Evolutionary conservation across 306 rosid species (phyloP).

Genomic region (Medicago lupulina): DNA sequence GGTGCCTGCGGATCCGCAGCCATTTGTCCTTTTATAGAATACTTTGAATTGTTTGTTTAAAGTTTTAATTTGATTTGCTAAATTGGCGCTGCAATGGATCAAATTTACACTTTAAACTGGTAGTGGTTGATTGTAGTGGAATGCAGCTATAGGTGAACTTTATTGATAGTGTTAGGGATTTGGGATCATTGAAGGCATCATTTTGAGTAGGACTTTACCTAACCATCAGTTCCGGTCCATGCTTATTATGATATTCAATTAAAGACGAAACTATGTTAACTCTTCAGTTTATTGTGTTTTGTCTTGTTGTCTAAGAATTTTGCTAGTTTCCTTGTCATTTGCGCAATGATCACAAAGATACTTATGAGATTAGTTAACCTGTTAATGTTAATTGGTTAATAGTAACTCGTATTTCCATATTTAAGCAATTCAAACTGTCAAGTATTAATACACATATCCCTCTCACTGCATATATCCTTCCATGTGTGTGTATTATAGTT

Average conservation of each 20-base stretch:
- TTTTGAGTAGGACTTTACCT: background rate
- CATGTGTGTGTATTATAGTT: background rate
- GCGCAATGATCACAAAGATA: background rate
- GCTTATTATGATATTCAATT: background rate
- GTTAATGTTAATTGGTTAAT: background rate
- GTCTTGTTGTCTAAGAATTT: background rate
- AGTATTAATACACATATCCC: background rate
- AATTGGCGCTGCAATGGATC: background rate
- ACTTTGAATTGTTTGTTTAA: conserved; percentile 13
- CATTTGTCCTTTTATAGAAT: conserved; percentile 23
- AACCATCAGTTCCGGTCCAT: background rate
- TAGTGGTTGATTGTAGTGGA: conserved; percentile 9
- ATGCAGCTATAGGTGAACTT: background rate
- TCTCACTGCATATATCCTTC: too few species aligned
- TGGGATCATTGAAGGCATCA: background rate
- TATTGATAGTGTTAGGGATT: background rate
- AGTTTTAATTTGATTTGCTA: conserved; percentile 17
- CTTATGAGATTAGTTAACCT: background rate
- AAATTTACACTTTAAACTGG: conserved; percentile 1
- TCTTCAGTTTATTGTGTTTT: background rate
- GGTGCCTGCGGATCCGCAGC: background rate
- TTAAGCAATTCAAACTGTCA: background rate
- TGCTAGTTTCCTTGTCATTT: background rate
- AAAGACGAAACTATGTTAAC: background rate
- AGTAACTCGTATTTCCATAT: background rate